Conservation (phyloP, 2,329 filamentous ascomycete genomes). For the Pleomassaria siparia region DNA sequence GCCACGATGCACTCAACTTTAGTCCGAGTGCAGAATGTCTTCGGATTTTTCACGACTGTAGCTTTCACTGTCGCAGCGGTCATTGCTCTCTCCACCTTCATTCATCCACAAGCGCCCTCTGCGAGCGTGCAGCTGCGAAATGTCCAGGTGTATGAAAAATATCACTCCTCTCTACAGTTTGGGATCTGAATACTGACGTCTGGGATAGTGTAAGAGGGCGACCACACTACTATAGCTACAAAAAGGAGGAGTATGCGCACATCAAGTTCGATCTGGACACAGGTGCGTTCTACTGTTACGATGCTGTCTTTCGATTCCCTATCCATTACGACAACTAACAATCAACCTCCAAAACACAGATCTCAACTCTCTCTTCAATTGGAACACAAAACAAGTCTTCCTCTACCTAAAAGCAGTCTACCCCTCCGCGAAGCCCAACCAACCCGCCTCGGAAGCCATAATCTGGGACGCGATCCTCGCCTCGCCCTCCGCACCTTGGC, state of each 20-base stretch:
- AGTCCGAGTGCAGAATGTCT: slow-evolving; percentile 85
- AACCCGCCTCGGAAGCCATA: slow-evolving; percentile 64
- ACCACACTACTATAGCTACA: slow-evolving; percentile 92
- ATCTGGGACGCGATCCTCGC: slow-evolving; percentile 98
- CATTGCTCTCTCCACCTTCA: slow-evolving; percentile 78
- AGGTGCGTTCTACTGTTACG: slow-evolving; percentile 44
- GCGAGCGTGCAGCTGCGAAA: slow-evolving; percentile 69
- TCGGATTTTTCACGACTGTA: slow-evolving; percentile 97
- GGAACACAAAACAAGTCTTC: slow-evolving; percentile 99
- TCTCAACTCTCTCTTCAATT: slow-evolving; percentile 89
- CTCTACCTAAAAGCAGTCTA: slow-evolving; percentile 88
- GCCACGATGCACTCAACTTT: slow-evolving; percentile 79
- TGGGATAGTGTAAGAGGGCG: slow-evolving; percentile 74
- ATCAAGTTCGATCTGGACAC: slow-evolving; percentile 92
- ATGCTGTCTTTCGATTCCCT: not conserved
- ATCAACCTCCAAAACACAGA: slow-evolving; percentile 53
- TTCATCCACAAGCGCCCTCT: slow-evolving; percentile 67
- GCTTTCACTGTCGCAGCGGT: slow-evolving; percentile 77
- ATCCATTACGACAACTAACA: not conserved
- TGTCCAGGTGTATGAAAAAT: slow-evolving; percentile 72
- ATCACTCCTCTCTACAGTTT: not conserved
- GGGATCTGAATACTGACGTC: not conserved
- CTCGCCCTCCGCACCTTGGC: slow-evolving; percentile 61
- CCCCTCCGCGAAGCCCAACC: slow-evolving; percentile 47
- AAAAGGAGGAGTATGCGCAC: slow-evolving; percentile 93